Evolutionary conservation across 2,329 filamentous ascomycete species (phyloP).

Genomic region (Alternaria gansuensis): DNA sequence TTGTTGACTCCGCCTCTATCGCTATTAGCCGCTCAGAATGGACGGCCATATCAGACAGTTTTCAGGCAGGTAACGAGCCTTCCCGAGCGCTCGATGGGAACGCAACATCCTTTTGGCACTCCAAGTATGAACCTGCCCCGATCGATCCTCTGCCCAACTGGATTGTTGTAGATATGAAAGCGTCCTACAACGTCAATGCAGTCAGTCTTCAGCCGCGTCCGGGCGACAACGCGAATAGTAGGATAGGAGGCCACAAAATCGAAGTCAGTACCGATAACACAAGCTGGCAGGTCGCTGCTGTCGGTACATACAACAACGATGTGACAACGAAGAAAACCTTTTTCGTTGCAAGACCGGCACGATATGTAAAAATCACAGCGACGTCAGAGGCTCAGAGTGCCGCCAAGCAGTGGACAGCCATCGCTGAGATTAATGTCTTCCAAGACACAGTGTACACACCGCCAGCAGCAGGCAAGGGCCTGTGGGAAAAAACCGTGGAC

Average conservation of each 20-base stretch:
- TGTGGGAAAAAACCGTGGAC: constrained; percentile 41
- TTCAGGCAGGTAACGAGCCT: constrained; percentile 31
- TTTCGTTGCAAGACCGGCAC: constrained; percentile 33
- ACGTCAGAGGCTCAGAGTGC: constrained; percentile 34
- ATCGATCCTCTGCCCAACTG: constrained; percentile 41
- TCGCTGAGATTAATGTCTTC: constrained; percentile 41
- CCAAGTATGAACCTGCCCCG: constrained; percentile 33
- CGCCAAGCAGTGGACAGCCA: constrained; percentile 31
- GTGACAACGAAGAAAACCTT: constrained; percentile 35
- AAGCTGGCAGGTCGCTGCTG: constrained; percentile 37
- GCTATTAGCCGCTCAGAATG: constrained; percentile 34
- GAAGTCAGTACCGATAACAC: constrained; percentile 44
- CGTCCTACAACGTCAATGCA: constrained; percentile 40
- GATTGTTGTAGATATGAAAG: constrained; percentile 49
- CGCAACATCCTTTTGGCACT: constrained; percentile 47
- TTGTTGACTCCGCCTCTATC: constrained; percentile 27
- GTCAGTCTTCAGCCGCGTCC: constrained; percentile 48
- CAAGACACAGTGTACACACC: constrained; percentile 30
- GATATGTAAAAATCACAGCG: constrained; percentile 39
- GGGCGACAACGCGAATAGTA: constrained; percentile 46
- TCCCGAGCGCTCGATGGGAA: constrained; percentile 47
- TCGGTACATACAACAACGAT: constrained; percentile 41
- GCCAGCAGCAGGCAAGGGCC: constrained; percentile 33
- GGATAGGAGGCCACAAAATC: constrained; percentile 50
- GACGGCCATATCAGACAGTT: constrained; percentile 41